Base-by-base conservation (phyloP, 176 grass and related monocot species). In the Aegilops umbellulata region DNA sequence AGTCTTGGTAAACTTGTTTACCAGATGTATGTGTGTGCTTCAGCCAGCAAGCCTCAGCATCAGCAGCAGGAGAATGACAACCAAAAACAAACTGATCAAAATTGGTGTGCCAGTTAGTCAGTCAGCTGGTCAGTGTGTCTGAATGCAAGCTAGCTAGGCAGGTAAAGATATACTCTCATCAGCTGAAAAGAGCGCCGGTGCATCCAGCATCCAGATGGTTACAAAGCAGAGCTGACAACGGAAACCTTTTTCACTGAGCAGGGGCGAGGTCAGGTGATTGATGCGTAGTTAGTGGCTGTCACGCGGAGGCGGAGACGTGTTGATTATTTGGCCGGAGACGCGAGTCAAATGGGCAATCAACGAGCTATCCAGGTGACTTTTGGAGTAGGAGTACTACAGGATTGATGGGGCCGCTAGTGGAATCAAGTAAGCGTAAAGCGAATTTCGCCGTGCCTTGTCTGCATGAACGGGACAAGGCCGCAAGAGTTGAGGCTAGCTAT, bases 401-500 rank as follows among this genome's bases (percentile, higher is more conserved):
- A n/a, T 60, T 22, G 57, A 60, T 60, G 38, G 38, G 8, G 38
- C 38, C 38, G 57, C 41, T 7, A 8, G 57, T n/a, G 57, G 78
- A 64, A 67, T 82, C 69, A 66, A 82, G 79, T 60, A 41, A 76
- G 61, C 86, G 61, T 87, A 44, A 87, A 87, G 86, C 13, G 46
- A 87, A 13, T 55, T 80, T 53, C 74, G 67, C 66, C 66, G 53
- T 51, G 71, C 38, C 16, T 24, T 23, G 26, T 30, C 49, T 77
- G 53, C 49, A 53, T 53, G 49, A 17, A 19, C 49, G 49, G 16
- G 2, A 15, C 44, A 15, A 15, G 16, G 49, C 49, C 49, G 6
- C 49, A 53, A 53, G 49, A 17, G 49, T 19, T 19, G 49, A 41
- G 10, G 55, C 35, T 30, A 16, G 63, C 60, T 81, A 31, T 41